Evolutionary conservation across 306 rosid species (phyloP), one percentile per base, ranked within the genome.

Genomic region (Benincasa hispida): DNA sequence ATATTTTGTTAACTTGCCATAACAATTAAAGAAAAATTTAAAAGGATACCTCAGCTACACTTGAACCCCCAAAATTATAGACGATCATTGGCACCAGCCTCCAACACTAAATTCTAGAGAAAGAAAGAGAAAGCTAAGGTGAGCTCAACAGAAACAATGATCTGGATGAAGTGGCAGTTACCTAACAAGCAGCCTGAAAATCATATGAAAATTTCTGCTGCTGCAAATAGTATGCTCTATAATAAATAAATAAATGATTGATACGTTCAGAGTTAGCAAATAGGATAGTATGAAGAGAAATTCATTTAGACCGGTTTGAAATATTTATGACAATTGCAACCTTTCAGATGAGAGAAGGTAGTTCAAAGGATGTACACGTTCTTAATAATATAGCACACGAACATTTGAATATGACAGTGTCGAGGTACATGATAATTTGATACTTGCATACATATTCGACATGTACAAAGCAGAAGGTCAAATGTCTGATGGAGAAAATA

Each of bases 151-250:
- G 32, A 57, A 57, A n/a, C n/a, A n/a, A n/a, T n/a, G n/a, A n/a
- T n/a, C n/a, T n/a, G n/a, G n/a, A n/a, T n/a, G 50, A 65, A 65
- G 72, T 66, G 72, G 30, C 72, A 66, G 27, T 35, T 66, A 66
- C 72, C 72, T 37, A n/a, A 66, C 2, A 37, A 66, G 39, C 4
- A 37, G 51, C 51, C 50, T 4, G 30, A 66, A 66, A 19, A 65
- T 65, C 50, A 63, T 30, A n/a, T 0, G 8, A 32, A 30, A 63
- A 47, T 34, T 35, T 65, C 27, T 10, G 50, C 39, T 27, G 51
- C 8, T 4, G 30, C 70, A 67, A 68, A 68, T 13, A 68, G 75
- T 24, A 68, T 42, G 53, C 32, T 25, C 35, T 21, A 27, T 15
- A 42, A 37, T 37, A 37, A 37, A 41, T 45, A 45, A 45, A 45